Base-by-base conservation (phyloP, 2,329 filamentous ascomycete genomes). In the Lizonia empirigonia region DNA sequence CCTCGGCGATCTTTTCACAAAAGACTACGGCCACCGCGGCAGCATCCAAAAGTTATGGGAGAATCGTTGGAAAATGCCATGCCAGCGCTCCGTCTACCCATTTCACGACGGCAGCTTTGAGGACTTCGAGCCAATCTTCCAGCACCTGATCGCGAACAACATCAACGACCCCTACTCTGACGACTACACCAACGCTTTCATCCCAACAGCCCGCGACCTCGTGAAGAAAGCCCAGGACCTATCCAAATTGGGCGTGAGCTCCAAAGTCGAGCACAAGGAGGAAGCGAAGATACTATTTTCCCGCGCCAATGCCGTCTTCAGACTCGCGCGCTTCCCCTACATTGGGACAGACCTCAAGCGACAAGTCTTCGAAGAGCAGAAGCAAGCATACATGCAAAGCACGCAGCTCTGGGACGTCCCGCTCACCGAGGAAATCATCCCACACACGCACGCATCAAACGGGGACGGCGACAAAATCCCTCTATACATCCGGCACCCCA, bases 71-170 rank as follows among this genome's bases (percentile, higher is more conserved):
- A 69, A 66, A 24, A 63, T 71, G 19, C 70, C 70, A 3, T 70
- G 69, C 44, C 58, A 53, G 29, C 56, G 59, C 12, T 79, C 82
- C 40, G 78, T 90, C 4, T 88, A 89, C 59, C 85, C 86, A 0
- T 91, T 91, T 76, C 87, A 91, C 73, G 88, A 90, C 67, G 86
- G 85, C 23, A 75, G 78, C 13, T 81, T 81, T 55, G 79, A 84
- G 52, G 88, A 91, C 68, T 90, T 91, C 62, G 82, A 84, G 59
- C 85, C 85, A 4, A 80, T 91, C 36, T 53, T 55, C 56, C 38
- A 55, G 1, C 49, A 60, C 36, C 54, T 68, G 20, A 67, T 70
- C 32, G 40, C 81, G 73, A 76, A 82, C 63, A 77, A 82, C 59
- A 80, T 86, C 68, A 84, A 87, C 69, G 85, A 89, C 59, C 85